A percentile compares a stretch with the other conserved stretches of the same genome.
Conservation (phyloP, 495 filamentous ascomycete species). For the Rhizodiscina lignyota region DNA sequence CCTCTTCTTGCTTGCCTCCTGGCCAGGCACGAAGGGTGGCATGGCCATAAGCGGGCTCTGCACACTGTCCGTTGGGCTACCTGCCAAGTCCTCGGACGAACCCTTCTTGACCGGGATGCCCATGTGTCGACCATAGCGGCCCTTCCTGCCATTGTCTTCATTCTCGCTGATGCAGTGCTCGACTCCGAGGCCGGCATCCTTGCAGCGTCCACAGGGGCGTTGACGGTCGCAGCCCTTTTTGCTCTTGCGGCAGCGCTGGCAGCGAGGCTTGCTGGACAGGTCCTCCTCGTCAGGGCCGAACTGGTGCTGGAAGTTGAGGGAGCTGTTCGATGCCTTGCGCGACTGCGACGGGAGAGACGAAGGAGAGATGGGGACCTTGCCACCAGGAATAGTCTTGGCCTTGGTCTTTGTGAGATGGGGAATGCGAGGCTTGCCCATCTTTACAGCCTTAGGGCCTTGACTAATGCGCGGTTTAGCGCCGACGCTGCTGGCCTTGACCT, state of each 20-base stretch:
- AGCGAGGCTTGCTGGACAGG: constrained; percentile 83
- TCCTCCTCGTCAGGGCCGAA: constrained; percentile 77
- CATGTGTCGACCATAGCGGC: constrained; percentile 93
- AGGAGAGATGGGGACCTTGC: constrained; percentile 50
- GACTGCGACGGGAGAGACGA: constrained; percentile 43
- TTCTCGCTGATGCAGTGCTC: constrained; percentile 94
- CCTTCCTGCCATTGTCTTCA: constrained; percentile 88
- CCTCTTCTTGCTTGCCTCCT: too few relatives aligned
- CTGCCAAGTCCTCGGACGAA: constrained; percentile 18
- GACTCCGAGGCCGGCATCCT: constrained; percentile 81
- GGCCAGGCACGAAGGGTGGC: too few relatives aligned
- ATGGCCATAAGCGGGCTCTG: too few relatives aligned
- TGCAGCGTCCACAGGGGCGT: constrained; percentile 84
- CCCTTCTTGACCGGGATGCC: constrained; percentile 74
- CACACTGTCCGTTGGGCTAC: too few relatives aligned
- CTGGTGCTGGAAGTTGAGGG: constrained; percentile 49
- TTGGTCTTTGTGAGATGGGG: constrained; percentile 15
- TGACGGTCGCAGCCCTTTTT: constrained; percentile 98
- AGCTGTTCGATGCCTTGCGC: constrained; percentile 64
- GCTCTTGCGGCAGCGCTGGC: constrained; percentile 95
- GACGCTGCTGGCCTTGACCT: constrained; percentile 20
- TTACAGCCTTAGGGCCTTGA: constrained; percentile 6
- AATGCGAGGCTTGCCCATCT: constrained; percentile 17
- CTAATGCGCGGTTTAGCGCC: constrained; percentile 4
- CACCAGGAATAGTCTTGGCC: constrained; percentile 4